Conservation (phyloP, 768 basidiomycete species). For the Suillus clintonianus region DNA sequence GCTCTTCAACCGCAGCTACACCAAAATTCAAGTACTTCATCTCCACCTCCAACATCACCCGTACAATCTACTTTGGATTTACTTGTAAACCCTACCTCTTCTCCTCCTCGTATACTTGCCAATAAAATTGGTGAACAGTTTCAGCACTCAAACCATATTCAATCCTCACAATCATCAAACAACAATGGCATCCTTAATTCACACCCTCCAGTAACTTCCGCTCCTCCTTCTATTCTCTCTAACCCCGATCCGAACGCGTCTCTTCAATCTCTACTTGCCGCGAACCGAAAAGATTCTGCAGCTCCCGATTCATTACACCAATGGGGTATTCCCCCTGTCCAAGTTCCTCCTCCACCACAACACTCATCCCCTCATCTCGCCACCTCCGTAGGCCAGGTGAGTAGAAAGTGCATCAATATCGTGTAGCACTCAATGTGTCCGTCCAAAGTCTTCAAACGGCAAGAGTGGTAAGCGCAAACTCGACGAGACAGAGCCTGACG, state of each 20-base stretch:
- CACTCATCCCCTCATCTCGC: slow-evolving; percentile 29
- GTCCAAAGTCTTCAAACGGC: slow-evolving; percentile 28
- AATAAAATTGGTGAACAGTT: slow-evolving; percentile 38
- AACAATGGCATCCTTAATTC: slow-evolving; percentile 31
- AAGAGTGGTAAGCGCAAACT: slow-evolving; percentile 74
- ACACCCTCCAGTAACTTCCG: slow-evolving; percentile 32
- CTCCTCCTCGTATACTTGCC: slow-evolving; percentile 27
- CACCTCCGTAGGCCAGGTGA: slow-evolving; percentile 41
- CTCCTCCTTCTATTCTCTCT: slow-evolving; percentile 35
- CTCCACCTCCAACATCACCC: slow-evolving; percentile 49
- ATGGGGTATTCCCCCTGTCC: slow-evolving; percentile 36
- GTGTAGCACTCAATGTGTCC: slow-evolving; percentile 19
- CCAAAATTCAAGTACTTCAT: slow-evolving; percentile 39
- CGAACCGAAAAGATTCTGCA: slow-evolving; percentile 33
- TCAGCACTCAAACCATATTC: slow-evolving; percentile 25
- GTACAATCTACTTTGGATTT: slow-evolving; percentile 43
- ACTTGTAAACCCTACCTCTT: slow-evolving; percentile 33
- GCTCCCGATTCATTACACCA: slow-evolving; percentile 33
- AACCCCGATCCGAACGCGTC: slow-evolving; percentile 42
- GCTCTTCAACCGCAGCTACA: slow-evolving; percentile 29
- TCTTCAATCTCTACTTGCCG: slow-evolving; percentile 40
- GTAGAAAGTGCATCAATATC: slow-evolving; percentile 20
- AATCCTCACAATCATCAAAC: slow-evolving; percentile 16
- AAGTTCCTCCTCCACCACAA: slow-evolving; percentile 29
- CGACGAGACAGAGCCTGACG: slow-evolving; percentile 59